Evolutionary conservation across 1,284 basidiomycete species (phyloP), one percentile per base, ranked within the genome.

Genomic region (Meripilus lineatus): DNA sequence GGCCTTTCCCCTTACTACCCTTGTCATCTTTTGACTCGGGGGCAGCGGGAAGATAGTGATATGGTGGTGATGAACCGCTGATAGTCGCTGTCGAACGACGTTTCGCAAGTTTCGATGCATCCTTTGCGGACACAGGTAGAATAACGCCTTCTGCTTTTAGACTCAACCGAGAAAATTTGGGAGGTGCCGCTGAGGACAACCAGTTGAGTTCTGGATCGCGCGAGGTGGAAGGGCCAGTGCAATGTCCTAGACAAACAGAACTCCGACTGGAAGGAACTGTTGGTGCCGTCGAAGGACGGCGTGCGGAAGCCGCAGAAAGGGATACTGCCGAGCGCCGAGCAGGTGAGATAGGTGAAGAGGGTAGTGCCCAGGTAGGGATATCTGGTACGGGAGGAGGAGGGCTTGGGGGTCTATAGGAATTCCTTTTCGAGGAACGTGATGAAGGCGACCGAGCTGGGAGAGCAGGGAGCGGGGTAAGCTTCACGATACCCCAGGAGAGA

Each of bases 81-180:
- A n/a, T n/a, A n/a, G 39, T 45, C 14, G 36, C 25, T 17, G 40
- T 26, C 4, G 55, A 54, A 14, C 51, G 52, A 3, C 52, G 46
- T 20, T 41, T 41, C 1, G 48, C 50, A n/a, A n/a, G n/a, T n/a
- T n/a, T n/a, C n/a, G n/a, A n/a, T n/a, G n/a, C n/a, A 30, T 56
- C 55, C 40, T 53, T 53, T 14, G 68, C 69, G 21, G 68, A 63
- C 1, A 74, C 54, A 20, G 74, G 75, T 38, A 77, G 57, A 10
- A 76, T 61, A 17, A 75, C 67, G 32, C 58, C 58, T 8, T 65
- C 55, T 3, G 62, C 58, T 8, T 62, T 57, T 6, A 76, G 58
- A 7, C 67, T 62, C 21, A 68, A 56, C 2, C 74, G 61, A 34
- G 68, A 65, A 57, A 77, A 77, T 32, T 61, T 64, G 4, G 74